Base-by-base conservation (phyloP, 2,329 filamentous ascomycete genomes). In the Neonectria ditissima region DNA sequence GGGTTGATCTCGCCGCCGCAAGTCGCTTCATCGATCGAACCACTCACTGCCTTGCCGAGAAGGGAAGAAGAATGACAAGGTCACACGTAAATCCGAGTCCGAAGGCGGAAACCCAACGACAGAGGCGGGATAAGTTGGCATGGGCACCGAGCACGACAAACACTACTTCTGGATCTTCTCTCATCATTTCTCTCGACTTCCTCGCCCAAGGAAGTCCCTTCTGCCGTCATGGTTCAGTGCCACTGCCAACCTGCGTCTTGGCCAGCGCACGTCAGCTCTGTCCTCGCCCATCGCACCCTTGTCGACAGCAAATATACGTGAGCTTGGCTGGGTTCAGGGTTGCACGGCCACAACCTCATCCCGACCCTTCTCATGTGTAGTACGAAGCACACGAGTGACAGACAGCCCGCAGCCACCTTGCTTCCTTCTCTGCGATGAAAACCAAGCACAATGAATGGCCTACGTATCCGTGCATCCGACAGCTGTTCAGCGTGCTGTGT, bases 251-350 rank as follows among this genome's bases (percentile, higher is more conserved):
- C 20, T 57, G 44, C 54, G 41, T 48, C 30, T 48, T n/a, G 32
- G 44, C 45, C 52, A 61, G 53, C 53, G n/a, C 20, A 56, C 43
- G 45, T 60, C 57, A 60, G 50, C 41, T 39, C 24, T 61, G 20
- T 13, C 22, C 26, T 61, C 39, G 32, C 47, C 24, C 16, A 20
- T 45, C 32, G 20, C 53, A 59, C 48, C 62, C 54, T 53, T 51
- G 56, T 32, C 62, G 37, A 34, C 22, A 48, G 34, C 59, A 47
- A 20, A 14, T 44, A 57, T 37, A 62, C 56, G 26, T 61, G 56
- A 63, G 59, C 44, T 48, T 26, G 22, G 51, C 65, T 39, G 32
- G 68, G 69, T 60, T 68, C 68, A 71, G 51, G 62, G 60, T 58
- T 67, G 26, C 63, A 30, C 9, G 41, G 41, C n/a, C 28, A 51